phyloP scores from a whole-genome alignment of 345 rosid species.

The Boechera stricta region DNA sequence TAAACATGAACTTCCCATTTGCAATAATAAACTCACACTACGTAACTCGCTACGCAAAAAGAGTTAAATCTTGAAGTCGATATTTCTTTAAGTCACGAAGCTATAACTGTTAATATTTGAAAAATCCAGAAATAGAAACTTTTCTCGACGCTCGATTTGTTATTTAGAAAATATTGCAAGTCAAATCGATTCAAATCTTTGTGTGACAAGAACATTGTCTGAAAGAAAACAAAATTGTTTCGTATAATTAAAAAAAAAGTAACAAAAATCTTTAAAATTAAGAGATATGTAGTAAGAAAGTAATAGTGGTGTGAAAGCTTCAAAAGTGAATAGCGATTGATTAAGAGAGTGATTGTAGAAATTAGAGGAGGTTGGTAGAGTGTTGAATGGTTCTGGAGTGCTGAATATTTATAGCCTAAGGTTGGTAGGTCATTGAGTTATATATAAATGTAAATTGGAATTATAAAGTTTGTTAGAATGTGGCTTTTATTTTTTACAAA shows the following conservation, averaged over 20 bases:
- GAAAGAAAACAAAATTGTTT: background rate
- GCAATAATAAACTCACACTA: slow-evolving; percentile 23
- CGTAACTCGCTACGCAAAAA: slow-evolving; percentile 26
- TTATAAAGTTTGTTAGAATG: background rate
- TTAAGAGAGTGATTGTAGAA: slow-evolving; percentile 22
- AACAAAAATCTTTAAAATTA: background rate
- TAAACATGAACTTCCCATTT: slow-evolving; percentile 75
- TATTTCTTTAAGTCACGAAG: slow-evolving; percentile 1
- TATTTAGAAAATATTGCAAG: slow-evolving; percentile 63
- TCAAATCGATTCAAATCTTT: slow-evolving; percentile 65
- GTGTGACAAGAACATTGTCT: slow-evolving; percentile 65
- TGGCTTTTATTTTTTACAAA: slow-evolving; percentile 23
- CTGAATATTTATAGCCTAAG: slow-evolving; percentile 30
- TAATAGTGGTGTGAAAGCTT: slow-evolving; percentile 18
- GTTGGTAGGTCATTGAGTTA: slow-evolving; percentile 23
- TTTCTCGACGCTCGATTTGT: slow-evolving; percentile 65
- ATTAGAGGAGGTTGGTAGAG: slow-evolving; percentile 42
- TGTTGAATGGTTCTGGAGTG: slow-evolving; percentile 26
- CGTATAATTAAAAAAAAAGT: background rate
- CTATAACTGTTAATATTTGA: slow-evolving; percentile 66
- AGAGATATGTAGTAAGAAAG: background rate
- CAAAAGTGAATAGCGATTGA: slow-evolving; percentile 14
- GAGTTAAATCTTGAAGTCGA: background rate
- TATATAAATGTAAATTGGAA: background rate
- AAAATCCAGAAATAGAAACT: slow-evolving; percentile 93